A percentile compares a stretch with the other conserved stretches of the same genome.
Evolutionary conservation across 140 eudicot species (phyloP).

Genomic region (Stevia rebaudiana): DNA sequence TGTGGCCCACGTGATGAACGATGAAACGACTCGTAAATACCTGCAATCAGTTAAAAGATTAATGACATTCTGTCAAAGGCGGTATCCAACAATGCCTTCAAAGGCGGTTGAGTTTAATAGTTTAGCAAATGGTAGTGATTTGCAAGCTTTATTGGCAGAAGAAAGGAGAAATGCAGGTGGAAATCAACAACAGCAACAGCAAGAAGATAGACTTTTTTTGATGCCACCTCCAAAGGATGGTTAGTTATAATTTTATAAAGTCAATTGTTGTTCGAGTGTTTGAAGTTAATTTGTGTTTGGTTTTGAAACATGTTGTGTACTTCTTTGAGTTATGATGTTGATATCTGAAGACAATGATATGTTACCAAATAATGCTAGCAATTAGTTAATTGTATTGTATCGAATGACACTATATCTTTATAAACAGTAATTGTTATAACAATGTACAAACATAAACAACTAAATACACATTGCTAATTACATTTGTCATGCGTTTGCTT

Average conservation of each 20-base stretch:
- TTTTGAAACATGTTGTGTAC: not conserved
- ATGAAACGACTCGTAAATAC: slow-evolving; percentile 91
- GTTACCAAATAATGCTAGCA: too few relatives aligned
- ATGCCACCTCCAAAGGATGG: slow-evolving; percentile 70
- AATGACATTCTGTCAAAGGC: slow-evolving; percentile 93
- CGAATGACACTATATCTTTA: too few relatives aligned
- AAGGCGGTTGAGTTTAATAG: slow-evolving; percentile 93
- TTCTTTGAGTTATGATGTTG: not conserved
- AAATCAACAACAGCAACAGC: slow-evolving; percentile 23
- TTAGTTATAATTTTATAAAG: slow-evolving; percentile 4
- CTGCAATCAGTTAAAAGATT: slow-evolving; percentile 79
- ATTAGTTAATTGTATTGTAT: too few relatives aligned
- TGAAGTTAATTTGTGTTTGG: slow-evolving; percentile 6
- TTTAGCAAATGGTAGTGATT: slow-evolving; percentile 89
- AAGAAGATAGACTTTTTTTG: slow-evolving; percentile 59
- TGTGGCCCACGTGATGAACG: slow-evolving; percentile 98
- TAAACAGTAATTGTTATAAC: too few relatives aligned
- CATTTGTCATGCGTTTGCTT: too few relatives aligned
- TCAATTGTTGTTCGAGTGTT: not conserved
- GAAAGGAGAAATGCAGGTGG: slow-evolving; percentile 38
- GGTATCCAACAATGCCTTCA: slow-evolving; percentile 90
- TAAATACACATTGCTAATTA: too few relatives aligned
- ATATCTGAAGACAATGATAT: not conserved
- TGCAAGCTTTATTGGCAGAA: slow-evolving; percentile 62
- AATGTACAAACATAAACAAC: too few relatives aligned